A percentile compares a stretch with the other conserved stretches of the same genome.
Conservation (phyloP, 2,329 filamentous ascomycete genomes). For the Parascedosporium putredinis region DNA sequence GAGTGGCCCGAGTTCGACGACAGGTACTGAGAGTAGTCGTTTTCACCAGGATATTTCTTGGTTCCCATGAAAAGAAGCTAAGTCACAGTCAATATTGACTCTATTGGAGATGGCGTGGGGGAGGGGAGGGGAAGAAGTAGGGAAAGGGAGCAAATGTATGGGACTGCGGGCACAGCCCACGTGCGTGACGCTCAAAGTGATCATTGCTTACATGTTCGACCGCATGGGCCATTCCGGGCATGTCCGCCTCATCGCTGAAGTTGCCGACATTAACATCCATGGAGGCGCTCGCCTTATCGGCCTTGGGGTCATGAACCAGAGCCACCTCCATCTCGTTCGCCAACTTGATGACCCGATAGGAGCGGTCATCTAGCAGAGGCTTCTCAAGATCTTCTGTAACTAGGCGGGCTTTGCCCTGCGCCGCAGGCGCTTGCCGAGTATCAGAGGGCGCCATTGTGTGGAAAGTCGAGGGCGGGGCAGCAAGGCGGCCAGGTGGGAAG, state of each 20-base stretch:
- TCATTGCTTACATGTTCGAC: constrained; percentile 64
- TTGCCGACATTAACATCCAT: constrained; percentile 94
- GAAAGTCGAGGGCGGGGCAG: neutral
- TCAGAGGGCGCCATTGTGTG: constrained; percentile 4
- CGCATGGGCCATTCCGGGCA: constrained; percentile 92
- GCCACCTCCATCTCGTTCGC: constrained; percentile 83
- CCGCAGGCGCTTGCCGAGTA: neutral
- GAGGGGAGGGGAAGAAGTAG: neutral
- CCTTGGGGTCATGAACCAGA: constrained; percentile 85
- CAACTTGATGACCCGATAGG: constrained; percentile 78
- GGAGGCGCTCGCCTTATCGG: constrained; percentile 92
- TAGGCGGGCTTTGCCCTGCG: constrained; percentile 5
- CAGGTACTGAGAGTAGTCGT: constrained; percentile 90
- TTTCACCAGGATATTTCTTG: constrained; percentile 92
- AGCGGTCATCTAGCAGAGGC: constrained; percentile 73
- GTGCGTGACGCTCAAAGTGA: too few relatives aligned
- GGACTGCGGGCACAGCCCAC: neutral
- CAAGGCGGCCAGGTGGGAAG: neutral
- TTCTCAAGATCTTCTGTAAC: constrained; percentile 69
- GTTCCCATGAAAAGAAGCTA: constrained; percentile 94
- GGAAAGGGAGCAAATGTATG: neutral
- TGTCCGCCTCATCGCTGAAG: constrained; percentile 82
- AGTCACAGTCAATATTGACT: neutral
- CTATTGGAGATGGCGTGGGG: neutral
- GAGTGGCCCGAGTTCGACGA: constrained; percentile 82